Evolutionary conservation across 805 yeast species (phyloP).

Genomic region (Kodamaea neixiangensis): DNA sequence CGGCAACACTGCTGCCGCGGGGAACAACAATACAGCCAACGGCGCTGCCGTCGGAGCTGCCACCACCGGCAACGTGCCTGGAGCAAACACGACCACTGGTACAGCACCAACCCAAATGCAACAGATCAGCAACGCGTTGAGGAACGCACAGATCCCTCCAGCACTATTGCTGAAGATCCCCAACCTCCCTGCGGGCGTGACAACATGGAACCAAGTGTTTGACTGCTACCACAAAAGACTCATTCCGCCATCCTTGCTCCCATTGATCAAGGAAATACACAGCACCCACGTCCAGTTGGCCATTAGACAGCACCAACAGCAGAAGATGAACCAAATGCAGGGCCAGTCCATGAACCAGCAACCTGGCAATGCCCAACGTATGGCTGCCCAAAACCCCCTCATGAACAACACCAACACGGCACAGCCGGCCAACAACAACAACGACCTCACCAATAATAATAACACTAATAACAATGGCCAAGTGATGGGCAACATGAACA

Average conservation of each 20-base stretch:
- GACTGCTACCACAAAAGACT: slow-evolving; percentile 60
- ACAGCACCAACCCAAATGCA: slow-evolving; percentile 31
- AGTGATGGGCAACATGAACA: slow-evolving; percentile 14
- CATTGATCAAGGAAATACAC: slow-evolving; percentile 65
- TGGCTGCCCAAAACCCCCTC: slow-evolving; percentile 14
- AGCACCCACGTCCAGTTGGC: slow-evolving; percentile 63
- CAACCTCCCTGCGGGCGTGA: slow-evolving; percentile 72
- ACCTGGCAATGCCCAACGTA: background rate
- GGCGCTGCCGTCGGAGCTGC: background rate
- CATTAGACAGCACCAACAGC: slow-evolving; percentile 50
- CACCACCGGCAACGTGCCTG: slow-evolving; percentile 5
- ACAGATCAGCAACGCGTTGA: slow-evolving; percentile 46
- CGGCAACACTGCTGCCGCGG: background rate
- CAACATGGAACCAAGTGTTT: slow-evolving; percentile 79
- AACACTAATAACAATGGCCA: slow-evolving; percentile 13
- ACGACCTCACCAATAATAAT: slow-evolving; percentile 12
- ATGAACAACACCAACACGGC: slow-evolving; percentile 13
- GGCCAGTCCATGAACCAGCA: slow-evolving; percentile 14
- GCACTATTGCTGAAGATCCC: slow-evolving; percentile 67
- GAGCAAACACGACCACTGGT: slow-evolving; percentile 9
- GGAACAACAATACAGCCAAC: too few species aligned
- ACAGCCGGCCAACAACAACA: slow-evolving; percentile 10
- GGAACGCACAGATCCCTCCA: slow-evolving; percentile 72
- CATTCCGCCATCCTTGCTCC: slow-evolving; percentile 58
- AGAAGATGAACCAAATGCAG: slow-evolving; percentile 30